A percentile compares a stretch with the other conserved stretches of the same genome.
Evolutionary conservation across 1,284 basidiomycete species (phyloP).

Genomic region (Austroboletus niveus): DNA sequence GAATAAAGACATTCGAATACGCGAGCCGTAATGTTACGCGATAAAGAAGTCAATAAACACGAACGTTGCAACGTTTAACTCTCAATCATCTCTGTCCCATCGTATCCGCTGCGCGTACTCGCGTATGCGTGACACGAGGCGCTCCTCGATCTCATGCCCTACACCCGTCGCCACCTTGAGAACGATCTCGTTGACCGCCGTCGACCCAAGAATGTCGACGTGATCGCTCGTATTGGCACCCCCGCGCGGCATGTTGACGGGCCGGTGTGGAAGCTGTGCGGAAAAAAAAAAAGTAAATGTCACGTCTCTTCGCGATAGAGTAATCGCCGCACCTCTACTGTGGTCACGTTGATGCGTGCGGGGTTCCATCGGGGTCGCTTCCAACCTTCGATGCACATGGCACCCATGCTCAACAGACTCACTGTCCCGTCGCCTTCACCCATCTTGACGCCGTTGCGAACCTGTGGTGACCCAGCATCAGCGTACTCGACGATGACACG

Average conservation of each 20-base stretch:
- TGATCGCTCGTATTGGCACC: slow-evolving; percentile 91
- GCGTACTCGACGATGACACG: neutral
- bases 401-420: slow-evolving; percentile 82
- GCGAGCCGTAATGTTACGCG: neutral
- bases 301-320: neutral
- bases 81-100: slow-evolving; percentile 60
- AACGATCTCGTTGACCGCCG: slow-evolving; percentile 86
- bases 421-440: slow-evolving; percentile 98
- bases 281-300: neutral
- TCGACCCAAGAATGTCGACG: slow-evolving; percentile 91
- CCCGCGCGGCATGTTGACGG: slow-evolving; percentile 80
- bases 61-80: neutral
- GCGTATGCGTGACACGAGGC: slow-evolving; percentile 77
- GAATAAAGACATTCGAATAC: no score
- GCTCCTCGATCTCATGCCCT: slow-evolving; percentile 68
- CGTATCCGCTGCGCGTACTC: slow-evolving; percentile 74
- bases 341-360: slow-evolving; percentile 80
- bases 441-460: slow-evolving; percentile 82
- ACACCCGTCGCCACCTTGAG: slow-evolving; percentile 83
- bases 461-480: slow-evolving; percentile 32
- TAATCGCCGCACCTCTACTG: slow-evolving; percentile 67
- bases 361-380: slow-evolving; percentile 92
- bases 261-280: slow-evolving; percentile 78
- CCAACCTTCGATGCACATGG: slow-evolving; percentile 97
- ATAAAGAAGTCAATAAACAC: neutral